Percentiles rank a stretch among this genome's conserved stretches.
Evolutionary conservation across 352 stramenopile species (phyloP).

Genomic region (Pythium angustatum): DNA sequence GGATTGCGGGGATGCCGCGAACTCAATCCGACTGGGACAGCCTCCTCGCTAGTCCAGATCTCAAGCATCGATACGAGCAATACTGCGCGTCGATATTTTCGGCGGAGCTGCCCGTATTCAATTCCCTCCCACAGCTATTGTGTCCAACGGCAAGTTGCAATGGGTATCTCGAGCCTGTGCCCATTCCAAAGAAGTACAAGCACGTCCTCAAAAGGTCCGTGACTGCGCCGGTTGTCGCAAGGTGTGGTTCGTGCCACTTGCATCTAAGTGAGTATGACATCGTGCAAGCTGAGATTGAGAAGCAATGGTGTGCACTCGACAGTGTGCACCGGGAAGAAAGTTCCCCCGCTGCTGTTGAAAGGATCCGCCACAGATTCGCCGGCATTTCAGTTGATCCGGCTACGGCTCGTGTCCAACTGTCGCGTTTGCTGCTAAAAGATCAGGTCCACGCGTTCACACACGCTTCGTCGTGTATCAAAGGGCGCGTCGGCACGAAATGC

Average conservation of each 20-base stretch:
- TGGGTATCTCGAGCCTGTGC: background rate
- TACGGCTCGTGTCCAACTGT: background rate
- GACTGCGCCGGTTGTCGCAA: background rate
- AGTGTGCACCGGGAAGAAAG: background rate
- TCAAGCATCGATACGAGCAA: background rate
- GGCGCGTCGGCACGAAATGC: background rate
- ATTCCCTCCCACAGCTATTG: background rate
- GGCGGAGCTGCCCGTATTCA: background rate
- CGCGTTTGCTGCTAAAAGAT: background rate
- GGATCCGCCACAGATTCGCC: background rate
- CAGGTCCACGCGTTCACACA: background rate
- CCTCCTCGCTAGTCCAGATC: background rate
- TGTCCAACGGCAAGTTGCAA: background rate
- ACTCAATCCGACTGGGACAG: background rate
- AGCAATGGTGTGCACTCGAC: background rate
- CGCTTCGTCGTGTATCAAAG: background rate
- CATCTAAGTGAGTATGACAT: background rate
- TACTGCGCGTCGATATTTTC: background rate
- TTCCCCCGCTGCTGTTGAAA: background rate
- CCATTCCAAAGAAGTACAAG: background rate
- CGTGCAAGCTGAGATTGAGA: background rate
- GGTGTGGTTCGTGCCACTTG: background rate
- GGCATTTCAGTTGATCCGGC: background rate
- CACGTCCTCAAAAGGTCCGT: background rate
- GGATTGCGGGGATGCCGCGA: background rate